Percentiles rank a stretch among this genome's conserved stretches.
phyloP scores from a whole-genome alignment of 768 basidiomycete genomes.

The Clathrus columnatus region DNA sequence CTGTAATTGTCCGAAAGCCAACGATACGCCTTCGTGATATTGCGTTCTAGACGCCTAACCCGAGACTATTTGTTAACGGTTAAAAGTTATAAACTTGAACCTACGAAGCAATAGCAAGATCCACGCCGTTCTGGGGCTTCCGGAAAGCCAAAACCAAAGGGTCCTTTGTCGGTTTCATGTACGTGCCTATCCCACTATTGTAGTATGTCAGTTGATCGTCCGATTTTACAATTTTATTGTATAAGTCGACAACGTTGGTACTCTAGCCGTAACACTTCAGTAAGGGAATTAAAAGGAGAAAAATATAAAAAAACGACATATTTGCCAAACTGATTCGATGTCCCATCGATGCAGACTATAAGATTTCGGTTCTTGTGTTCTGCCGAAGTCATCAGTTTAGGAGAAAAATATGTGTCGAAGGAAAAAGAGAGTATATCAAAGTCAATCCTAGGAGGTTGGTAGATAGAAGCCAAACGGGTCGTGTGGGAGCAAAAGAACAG shows the following conservation, averaged over 20 bases:
- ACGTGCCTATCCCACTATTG: conserved; percentile 26
- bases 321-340: conserved; percentile 22
- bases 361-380: conserved; percentile 2
- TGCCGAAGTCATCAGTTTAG: too few relatives aligned
- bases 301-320: conserved; percentile 11
- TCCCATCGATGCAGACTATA: conserved; percentile 19
- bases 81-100: too few relatives aligned
- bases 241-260: conserved; percentile 25
- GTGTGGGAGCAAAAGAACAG: too few relatives aligned
- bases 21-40: conserved; percentile 28
- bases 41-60: conserved; percentile 31
- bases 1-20: conserved; percentile 34
- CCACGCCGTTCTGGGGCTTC: neutral
- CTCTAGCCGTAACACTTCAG: conserved; percentile 15
- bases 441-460: too few relatives aligned
- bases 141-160: too few relatives aligned
- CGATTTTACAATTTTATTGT: conserved; percentile 18
- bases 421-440: too few relatives aligned
- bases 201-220: conserved; percentile 22
- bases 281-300: neutral
- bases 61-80: too few relatives aligned
- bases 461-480: too few relatives aligned
- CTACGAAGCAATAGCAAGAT: neutral
- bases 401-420: too few relatives aligned
- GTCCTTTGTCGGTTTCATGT: conserved; percentile 18